These are phyloP conservation scores for Pseudocohnilembus persalinus DNA, from an alignment of 169 alveolate genomes.

Conservation along the genomic window DNA sequence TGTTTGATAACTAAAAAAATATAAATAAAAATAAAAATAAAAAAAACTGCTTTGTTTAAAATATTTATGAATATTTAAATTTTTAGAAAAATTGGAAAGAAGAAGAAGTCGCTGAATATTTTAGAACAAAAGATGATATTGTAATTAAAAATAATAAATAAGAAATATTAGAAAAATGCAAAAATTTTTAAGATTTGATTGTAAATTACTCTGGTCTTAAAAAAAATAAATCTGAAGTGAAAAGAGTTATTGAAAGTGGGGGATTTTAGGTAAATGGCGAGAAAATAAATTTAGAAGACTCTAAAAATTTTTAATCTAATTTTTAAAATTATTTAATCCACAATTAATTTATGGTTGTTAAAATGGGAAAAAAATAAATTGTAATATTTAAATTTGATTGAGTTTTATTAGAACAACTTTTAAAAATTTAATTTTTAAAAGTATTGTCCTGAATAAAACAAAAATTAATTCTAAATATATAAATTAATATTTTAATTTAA, in stretches of 20 bases:
- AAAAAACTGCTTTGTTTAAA: too few species aligned
- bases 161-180: neutral
- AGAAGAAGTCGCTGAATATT: conserved; percentile 7
- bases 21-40: conserved; percentile 14
- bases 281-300: conserved; percentile 3
- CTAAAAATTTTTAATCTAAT: neutral
- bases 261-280: conserved; percentile 43
- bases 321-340: neutral
- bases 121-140: neutral
- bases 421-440: too few species aligned
- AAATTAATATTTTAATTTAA: too few species aligned
- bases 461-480: too few species aligned
- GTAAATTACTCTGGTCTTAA: neutral
- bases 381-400: conserved; percentile 28
- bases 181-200: neutral
- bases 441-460: too few species aligned
- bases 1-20: neutral
- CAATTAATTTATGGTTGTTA: conserved; percentile 21
- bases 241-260: conserved; percentile 38
- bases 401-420: neutral
- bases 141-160: neutral
- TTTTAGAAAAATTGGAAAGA: too few species aligned
- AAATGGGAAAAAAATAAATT: conserved; percentile 39
- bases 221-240: conserved; percentile 37
- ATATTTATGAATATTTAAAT: too few species aligned